Evolutionary conservation across 2,329 filamentous ascomycete genomes (phyloP), one percentile per base, ranked within the genome.

Genomic region (Coleophoma crateriformis): DNA sequence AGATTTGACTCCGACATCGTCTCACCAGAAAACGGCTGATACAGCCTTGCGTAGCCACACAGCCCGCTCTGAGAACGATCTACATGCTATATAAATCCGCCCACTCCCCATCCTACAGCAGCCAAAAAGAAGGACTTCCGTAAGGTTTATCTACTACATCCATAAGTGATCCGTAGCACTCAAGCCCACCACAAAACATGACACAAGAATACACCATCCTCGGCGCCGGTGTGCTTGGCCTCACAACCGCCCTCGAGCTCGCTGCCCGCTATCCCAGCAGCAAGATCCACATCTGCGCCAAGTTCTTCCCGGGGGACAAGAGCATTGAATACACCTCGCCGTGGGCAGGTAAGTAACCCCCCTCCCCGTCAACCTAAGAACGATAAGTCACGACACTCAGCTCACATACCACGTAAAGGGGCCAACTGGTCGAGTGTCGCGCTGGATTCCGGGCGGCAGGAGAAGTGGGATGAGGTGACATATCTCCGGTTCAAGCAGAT

Each of bases 271-370:
- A 80, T 58, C 67, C 70, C 12, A 60, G 68, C 11, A 75, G 82
- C 55, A 68, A 71, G 15, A 71, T 94, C 57, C 89, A 86, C 1
- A 74, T 95, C 33, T 73, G 88, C 19, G 85, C 88, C 4, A 94
- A 91, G 62, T 87, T 95, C 64, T 91, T 95, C 84, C 90, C 91
- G 0, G 91, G 91, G 35, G 91, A 96, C 71, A 91, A 91, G 65
- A 85, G 90, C 56, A 85, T 91, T 55, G 85, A 94, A 71, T 96
- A 95, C 67, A 84, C 88, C 0, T 94, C 88, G 4, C 90, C 89
- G 0, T 95, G 88, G 86, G 90, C 89, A 1, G 89, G 89, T 11
- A 27, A 27, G 27, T 27, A 27, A 27, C 8, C 2, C 8, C 27
- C 27, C 8, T 27, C 27, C 27, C 6, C 27, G 27, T 27, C 19